These are phyloP conservation scores for Thozetella sp. DNA, from an alignment of 495 filamentous ascomycete species.

Conservation along the genomic window DNA sequence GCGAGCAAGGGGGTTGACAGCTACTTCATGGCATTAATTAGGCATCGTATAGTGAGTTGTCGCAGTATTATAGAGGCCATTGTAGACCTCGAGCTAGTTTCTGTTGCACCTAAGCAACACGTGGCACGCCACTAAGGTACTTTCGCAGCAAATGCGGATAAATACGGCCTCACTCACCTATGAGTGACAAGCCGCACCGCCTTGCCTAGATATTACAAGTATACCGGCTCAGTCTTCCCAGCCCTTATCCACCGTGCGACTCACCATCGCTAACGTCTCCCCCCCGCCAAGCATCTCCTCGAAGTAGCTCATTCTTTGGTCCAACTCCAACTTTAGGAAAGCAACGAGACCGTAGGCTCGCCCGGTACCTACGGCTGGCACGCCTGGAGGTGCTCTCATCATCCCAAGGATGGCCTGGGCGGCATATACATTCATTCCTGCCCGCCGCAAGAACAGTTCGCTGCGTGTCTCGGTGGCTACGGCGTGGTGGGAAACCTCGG, in stretches of 20 bases:
- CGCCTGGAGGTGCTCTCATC: conserved; percentile 40
- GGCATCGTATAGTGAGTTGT: too few relatives aligned
- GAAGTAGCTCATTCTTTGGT: conserved; percentile 47
- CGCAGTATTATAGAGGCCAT: too few relatives aligned
- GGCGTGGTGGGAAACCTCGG: conserved; percentile 22
- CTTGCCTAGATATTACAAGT: too few relatives aligned
- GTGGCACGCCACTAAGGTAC: too few relatives aligned
- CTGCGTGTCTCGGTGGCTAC: conserved; percentile 60
- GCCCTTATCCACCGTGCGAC: conserved; percentile 29
- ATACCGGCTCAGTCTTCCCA: conserved; percentile 32
- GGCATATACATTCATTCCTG: conserved; percentile 79
- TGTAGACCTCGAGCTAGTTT: too few relatives aligned
- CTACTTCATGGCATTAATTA: too few relatives aligned
- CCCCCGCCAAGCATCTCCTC: conserved; percentile 50
- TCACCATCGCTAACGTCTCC: conserved; percentile 52
- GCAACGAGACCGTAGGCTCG: conserved; percentile 47
- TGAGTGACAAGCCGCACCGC: too few relatives aligned
- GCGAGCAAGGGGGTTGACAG: too few relatives aligned
- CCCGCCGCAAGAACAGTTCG: conserved; percentile 74
- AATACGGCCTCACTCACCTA: background rate
- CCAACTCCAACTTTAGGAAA: conserved; percentile 58
- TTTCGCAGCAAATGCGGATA: too few relatives aligned
- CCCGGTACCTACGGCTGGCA: conserved; percentile 11
- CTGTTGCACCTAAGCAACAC: too few relatives aligned
- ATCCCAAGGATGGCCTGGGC: conserved; percentile 68